Evolutionary conservation across 1,284 basidiomycete species (phyloP), one percentile per base, ranked within the genome.

Genomic region (Ceratorhiza oryzae-sativae): DNA sequence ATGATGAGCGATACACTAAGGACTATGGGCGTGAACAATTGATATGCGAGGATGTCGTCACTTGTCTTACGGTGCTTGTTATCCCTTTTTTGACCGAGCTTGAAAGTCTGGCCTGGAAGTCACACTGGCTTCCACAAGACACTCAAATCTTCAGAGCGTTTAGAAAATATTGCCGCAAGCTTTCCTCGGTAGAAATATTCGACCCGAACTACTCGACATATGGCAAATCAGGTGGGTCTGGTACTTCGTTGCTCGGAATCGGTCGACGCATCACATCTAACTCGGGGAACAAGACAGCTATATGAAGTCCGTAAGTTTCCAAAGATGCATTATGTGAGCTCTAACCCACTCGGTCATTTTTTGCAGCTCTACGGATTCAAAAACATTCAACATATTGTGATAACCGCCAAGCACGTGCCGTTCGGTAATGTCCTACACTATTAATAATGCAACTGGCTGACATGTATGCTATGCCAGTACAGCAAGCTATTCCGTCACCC

Each of bases 1-100:
- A 68, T 49, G 63, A 68, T 32, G 45, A 68, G 18, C 18, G 39
- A 56, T 68, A 68, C n/a, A 42, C 63, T 18, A 42, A 34, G 34
- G 23, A 25, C 18, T 45, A 68, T n/a, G 41, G 36, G 13, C 63
- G 63, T 10, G 36, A 68, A n/a, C 36, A 56, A 56, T 32, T 68
- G 3, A 49, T 68, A 32, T 68, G 49, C 25, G 49, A 68, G 5
- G 49, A 68, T 23, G 20, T 56, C 30, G 27, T 45, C 18, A 53
- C 63, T 13, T 32, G 36, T 5, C 49, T 68, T 25, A 34, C 49
- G 3, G 30, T 45, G 34, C 39, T 10, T 27, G 39, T 45, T 56
- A 20, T 68, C 15, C 63, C 63, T 13, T 39, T 20, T 27, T 68
- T 68, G 49, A 56, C 27, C 12, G 51, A 56, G 15, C 51, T 68